Base-by-base conservation (phyloP, 2,329 filamentous ascomycete species). In the Ilyonectria mors-panacis region DNA sequence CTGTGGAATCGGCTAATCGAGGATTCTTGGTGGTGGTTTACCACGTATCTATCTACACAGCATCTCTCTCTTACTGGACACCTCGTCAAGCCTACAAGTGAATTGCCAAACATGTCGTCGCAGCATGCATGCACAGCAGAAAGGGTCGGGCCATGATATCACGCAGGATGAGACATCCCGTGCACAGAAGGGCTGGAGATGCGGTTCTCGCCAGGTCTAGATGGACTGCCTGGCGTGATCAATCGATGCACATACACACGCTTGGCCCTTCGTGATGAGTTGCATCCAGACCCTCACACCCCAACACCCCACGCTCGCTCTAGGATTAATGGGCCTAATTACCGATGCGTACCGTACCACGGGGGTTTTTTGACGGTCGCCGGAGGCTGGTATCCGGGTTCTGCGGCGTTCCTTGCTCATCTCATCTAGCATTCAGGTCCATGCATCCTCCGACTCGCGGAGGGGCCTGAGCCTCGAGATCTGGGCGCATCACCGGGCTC, bases 181-280 rank as follows among this genome's bases (percentile, higher is more conserved):
- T 62, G 39, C 54, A 61, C 44, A 60, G 53, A 48, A 54, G 26
- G 65, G 56, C 54, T 65, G 61, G 64, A 65, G n/a, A 62, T 35
- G 39, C 21, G 45, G 56, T 37, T 66, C 66, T 44, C 51, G 53
- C 42, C 56, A 55, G 60, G 66, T 59, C 63, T 56, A 66, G 66
- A 60, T 62, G 33, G 45, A 47, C 28, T 39, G 57, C 53, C 66
- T 70, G 66, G 59, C 68, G 62, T 68, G 68, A 68, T 66, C n/a
- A 55, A 17, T 61, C 48, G 47, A 51, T 61, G 26, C 26, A 26
- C 26, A 26, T 51, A 53, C 59, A 56, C 61, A 55, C 45, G 51
- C 59, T 60, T 59, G 60, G 57, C 55, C 50, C 44, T 42, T 53
- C 42, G 33, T 48, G 28, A 51, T 63, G 55, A 65, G 50, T 58